Conservation (phyloP, 2,329 filamentous ascomycete genomes). For the Chrysoporthe deuterocubensis region DNA sequence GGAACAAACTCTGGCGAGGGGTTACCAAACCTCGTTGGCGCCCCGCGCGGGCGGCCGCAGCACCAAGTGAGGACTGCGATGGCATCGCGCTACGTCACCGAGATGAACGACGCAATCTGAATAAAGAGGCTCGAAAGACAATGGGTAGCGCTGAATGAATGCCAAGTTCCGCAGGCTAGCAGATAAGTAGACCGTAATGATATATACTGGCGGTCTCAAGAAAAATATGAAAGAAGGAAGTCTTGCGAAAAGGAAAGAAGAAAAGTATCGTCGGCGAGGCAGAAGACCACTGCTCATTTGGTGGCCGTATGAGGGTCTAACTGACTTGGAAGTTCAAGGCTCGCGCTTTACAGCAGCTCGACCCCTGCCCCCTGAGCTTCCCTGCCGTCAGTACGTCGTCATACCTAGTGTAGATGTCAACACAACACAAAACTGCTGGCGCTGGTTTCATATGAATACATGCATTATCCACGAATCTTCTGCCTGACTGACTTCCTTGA, state of each 20-base stretch:
- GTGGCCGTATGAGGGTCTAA: background rate
- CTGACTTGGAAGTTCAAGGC: background rate
- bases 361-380: slow-evolving; percentile 3
- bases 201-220: background rate
- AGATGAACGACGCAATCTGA: background rate
- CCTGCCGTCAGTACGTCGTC: slow-evolving; percentile 17
- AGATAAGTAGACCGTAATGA: background rate
- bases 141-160: background rate
- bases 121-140: background rate
- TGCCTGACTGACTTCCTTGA: background rate
- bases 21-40: slow-evolving; percentile 19
- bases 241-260: background rate
- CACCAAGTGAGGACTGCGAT: slow-evolving; percentile 24
- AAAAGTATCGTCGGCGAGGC: background rate
- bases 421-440: background rate
- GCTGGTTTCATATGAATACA: background rate
- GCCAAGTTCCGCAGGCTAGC: background rate
- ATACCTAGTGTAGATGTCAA: background rate
- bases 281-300: background rate
- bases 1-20: slow-evolving; percentile 9
- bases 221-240: background rate
- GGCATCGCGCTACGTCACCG: slow-evolving; percentile 24
- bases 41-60: slow-evolving; percentile 24
- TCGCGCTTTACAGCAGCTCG: background rate
- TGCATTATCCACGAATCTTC: background rate